Evolutionary conservation across 2,329 filamentous ascomycete species (phyloP).

Genomic region (Arthrobotrys megalospora): DNA sequence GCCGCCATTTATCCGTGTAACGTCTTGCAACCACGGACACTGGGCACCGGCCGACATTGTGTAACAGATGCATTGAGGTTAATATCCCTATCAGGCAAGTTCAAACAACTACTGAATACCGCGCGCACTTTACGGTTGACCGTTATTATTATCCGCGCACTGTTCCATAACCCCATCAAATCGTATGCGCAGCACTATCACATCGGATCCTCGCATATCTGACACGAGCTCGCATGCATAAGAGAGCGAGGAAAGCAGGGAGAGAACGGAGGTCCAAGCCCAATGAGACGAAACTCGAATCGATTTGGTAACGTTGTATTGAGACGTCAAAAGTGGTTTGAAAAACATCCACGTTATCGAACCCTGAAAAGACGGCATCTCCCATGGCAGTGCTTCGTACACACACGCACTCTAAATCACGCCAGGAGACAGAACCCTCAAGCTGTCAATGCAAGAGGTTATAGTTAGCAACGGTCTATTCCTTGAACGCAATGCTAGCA

Average conservation of each 20-base stretch:
- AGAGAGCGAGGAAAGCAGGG: background rate
- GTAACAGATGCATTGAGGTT: background rate
- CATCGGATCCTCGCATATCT: slow-evolving; percentile 37
- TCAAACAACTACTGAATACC: background rate
- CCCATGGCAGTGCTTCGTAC: slow-evolving; percentile 5
- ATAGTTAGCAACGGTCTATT: background rate
- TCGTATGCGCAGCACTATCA: background rate
- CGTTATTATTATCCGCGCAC: background rate
- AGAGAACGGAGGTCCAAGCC: slow-evolving; percentile 19
- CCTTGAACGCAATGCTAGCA: slow-evolving; percentile 6
- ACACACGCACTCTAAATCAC: background rate
- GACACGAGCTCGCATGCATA: slow-evolving; percentile 30
- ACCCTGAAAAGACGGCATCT: slow-evolving; percentile 26
- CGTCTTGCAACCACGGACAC: slow-evolving; percentile 10
- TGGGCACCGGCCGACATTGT: slow-evolving; percentile 14
- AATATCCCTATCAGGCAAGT: slow-evolving; percentile 19
- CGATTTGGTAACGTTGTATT: slow-evolving; percentile 21
- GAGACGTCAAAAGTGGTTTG: slow-evolving; percentile 11
- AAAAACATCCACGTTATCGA: slow-evolving; percentile 7
- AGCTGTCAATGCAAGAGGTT: background rate
- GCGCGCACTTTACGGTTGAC: background rate
- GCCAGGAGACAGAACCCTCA: background rate
- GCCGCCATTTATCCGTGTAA: slow-evolving; percentile 27
- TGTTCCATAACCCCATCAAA: background rate
- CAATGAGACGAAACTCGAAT: background rate